Conservation (phyloP, 2,329 filamentous ascomycete genomes). For the Penicillium palitans region DNA sequence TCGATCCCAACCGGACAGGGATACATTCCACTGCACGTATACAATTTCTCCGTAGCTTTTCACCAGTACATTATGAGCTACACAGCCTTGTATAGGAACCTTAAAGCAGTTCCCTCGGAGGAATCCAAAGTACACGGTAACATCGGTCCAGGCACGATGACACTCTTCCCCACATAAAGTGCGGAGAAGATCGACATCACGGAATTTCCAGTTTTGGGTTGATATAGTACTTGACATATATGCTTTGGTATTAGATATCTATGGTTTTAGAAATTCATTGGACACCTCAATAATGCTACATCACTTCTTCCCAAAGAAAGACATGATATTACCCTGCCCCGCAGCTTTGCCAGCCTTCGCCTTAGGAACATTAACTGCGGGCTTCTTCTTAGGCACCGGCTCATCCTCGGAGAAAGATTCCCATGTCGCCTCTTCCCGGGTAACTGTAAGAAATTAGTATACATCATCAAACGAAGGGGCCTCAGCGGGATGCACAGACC, state of each 20-base stretch:
- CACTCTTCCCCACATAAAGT: conserved; percentile 21
- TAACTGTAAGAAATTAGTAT: conserved; percentile 59
- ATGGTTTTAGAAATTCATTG: background rate
- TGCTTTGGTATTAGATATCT: background rate
- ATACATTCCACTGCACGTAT: conserved; percentile 20
- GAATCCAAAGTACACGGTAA: conserved; percentile 19
- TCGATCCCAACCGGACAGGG: conserved; percentile 22
- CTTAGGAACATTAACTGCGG: conserved; percentile 44
- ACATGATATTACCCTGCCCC: conserved; percentile 77
- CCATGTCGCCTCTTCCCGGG: conserved; percentile 80
- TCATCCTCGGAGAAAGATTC: conserved; percentile 94
- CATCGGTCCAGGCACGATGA: conserved; percentile 18
- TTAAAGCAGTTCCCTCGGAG: conserved; percentile 1
- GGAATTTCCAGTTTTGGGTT: background rate
- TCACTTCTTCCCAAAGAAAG: conserved; percentile 83
- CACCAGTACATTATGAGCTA: background rate
- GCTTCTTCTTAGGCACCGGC: conserved; percentile 52
- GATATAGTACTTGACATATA: background rate
- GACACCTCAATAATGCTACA: background rate
- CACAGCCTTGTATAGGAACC: background rate
- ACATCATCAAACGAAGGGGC: background rate
- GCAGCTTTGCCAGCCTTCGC: conserved; percentile 60
- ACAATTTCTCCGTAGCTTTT: background rate
- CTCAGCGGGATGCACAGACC: conserved; percentile 50
- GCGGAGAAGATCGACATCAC: conserved; percentile 23